Evolutionary conservation across 495 filamentous ascomycete genomes (phyloP), one percentile per base, ranked within the genome.

Genomic region (Xylaria telfairii): DNA sequence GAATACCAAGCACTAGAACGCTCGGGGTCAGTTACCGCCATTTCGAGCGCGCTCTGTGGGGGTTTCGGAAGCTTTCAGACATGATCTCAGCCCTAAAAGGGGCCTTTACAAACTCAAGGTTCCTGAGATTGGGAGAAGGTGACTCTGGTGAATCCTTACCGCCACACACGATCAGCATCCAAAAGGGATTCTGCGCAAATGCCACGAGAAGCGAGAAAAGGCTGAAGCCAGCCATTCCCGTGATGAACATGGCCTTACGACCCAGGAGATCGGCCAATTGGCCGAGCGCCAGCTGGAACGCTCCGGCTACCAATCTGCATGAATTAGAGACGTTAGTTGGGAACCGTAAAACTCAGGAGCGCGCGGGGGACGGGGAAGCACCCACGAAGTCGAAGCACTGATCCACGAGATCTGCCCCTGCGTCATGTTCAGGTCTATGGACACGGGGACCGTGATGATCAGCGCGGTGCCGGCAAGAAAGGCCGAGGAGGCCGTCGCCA

Each of bases 341-440:
- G 32, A 42, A 51, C 32, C n/a, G 12, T n/a, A 1, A 19, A 17
- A 71, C 56, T 32, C 26, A 19, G 54, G 17, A 24, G 46, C 19
- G 68, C 37, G 15, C 3, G 21, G 6, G 6, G 2, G 24, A 54
- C 13, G 24, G 70, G 63, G 41, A 34, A 47, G 28, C 60, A 83
- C 87, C 30, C 81, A 91, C 85, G 87, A 81, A 37, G 85, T 82
- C 61, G 88, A 84, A n/a, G 88, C 89, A 66, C 83, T 86, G n/a
- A 92, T 90, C 91, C 91, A 93, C 12, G 89, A 91, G 53, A 92
- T 89, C 73, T 93, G 84, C 4, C 89, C 88, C 53, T 86, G 87
- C 8, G 87, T 88, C 91, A 93, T 92, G 19, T 87, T 73, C 56
- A 93, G 75, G 73, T 90, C 88, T 12, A 72, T 73, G 8, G 87